Conservation (phyloP, 306 rosid species). For the Quercus mongolica region DNA sequence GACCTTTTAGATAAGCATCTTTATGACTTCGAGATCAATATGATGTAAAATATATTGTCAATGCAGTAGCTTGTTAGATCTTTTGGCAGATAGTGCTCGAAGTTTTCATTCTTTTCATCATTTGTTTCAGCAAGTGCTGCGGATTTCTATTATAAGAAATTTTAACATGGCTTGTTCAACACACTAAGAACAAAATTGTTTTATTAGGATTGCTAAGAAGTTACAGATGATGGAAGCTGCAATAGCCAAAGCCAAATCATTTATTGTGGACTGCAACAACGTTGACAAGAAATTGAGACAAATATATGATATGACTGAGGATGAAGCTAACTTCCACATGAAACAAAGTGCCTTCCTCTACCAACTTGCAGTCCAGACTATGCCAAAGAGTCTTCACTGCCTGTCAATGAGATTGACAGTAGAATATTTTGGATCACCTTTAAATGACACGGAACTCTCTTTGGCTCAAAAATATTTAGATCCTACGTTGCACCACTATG, state of each 20-base stretch:
- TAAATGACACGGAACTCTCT: conserved; percentile 39
- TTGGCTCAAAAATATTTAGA: conserved; percentile 56
- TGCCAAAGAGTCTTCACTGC: conserved; percentile 96
- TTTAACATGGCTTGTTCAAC: conserved; percentile 1
- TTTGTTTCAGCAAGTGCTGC: conserved; percentile 9
- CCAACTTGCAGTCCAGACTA: conserved; percentile 92
- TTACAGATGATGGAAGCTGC: conserved; percentile 58
- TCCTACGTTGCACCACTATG: conserved; percentile 69
- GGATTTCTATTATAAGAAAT: not conserved
- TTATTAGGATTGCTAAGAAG: conserved; percentile 62
- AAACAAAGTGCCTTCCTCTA: conserved; percentile 95
- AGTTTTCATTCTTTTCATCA: not conserved
- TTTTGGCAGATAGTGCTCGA: not conserved
- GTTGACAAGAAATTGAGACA: conserved; percentile 98
- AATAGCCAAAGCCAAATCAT: conserved; percentile 64
- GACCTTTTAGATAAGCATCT: not conserved
- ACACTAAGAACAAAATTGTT: conserved; percentile 28
- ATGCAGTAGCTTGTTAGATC: not conserved
- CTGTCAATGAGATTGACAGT: conserved; percentile 88
- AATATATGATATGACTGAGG: conserved; percentile 87
- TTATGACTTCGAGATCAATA: not conserved
- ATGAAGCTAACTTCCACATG: conserved; percentile 94
- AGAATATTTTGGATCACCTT: conserved; percentile 72
- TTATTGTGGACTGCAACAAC: conserved; percentile 75
- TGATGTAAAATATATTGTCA: not conserved